Evolutionary conservation across 2,329 filamentous ascomycete genomes (phyloP).

Genomic region (Sarocladium oryzae): DNA sequence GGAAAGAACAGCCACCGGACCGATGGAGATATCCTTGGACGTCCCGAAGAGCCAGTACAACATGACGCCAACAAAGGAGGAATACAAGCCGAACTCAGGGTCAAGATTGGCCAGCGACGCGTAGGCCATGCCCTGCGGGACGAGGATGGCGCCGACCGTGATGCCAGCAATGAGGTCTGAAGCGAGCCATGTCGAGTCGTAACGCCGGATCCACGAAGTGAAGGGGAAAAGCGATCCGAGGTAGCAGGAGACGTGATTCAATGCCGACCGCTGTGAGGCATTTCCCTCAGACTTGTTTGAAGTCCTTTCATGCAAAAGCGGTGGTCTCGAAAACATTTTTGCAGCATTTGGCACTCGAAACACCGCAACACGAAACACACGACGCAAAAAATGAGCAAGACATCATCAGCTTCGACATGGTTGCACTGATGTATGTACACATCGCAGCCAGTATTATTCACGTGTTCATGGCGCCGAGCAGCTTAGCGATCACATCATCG

Average conservation of each 20-base stretch:
- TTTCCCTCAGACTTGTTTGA: not conserved
- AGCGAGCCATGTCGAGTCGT: slow-evolving; percentile 82
- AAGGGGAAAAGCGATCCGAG: slow-evolving; percentile 76
- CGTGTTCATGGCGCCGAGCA: not conserved
- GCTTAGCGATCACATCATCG: slow-evolving; percentile 6
- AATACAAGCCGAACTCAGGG: slow-evolving; percentile 72
- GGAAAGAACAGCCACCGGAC: slow-evolving; percentile 92
- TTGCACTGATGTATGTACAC: not conserved
- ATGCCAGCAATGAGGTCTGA: slow-evolving; percentile 79
- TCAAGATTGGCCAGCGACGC: slow-evolving; percentile 75
- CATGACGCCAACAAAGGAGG: slow-evolving; percentile 91
- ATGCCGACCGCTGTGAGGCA: not conserved
- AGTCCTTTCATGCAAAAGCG: no score
- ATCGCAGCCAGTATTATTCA: not conserved
- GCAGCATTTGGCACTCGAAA: no score
- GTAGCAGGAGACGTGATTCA: slow-evolving; percentile 50
- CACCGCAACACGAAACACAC: no score
- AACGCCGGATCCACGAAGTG: slow-evolving; percentile 76
- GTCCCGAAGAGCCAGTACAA: slow-evolving; percentile 98
- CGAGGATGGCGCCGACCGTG: slow-evolving; percentile 61
- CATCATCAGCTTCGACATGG: not conserved
- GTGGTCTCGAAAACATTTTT: no score
- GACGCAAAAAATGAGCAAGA: no score
- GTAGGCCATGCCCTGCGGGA: slow-evolving; percentile 97
- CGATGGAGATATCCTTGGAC: slow-evolving; percentile 97